These are phyloP conservation scores for Apostasia shenzhenica DNA, from an alignment of 106 monocot species.

Conservation along the genomic window DNA sequence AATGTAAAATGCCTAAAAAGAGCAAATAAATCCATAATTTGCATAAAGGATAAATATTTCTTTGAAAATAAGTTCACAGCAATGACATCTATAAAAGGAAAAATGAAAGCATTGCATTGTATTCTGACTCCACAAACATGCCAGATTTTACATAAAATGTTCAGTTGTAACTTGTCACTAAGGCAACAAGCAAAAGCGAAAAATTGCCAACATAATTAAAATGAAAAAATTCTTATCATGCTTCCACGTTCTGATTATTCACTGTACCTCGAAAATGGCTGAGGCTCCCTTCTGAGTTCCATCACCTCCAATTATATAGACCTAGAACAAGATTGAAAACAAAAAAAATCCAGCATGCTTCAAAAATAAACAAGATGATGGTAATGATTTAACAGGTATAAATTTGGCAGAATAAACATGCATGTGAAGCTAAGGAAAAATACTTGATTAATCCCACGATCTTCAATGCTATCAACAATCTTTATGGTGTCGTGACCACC, in stretches of 20 bases:
- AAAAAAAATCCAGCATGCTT: not conserved
- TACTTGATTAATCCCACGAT: slow-evolving; percentile 82
- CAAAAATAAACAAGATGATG: too few species aligned
- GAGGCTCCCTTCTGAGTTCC: slow-evolving; percentile 92
- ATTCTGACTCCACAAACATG: too few species aligned
- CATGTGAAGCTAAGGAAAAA: not conserved
- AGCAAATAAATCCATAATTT: too few species aligned
- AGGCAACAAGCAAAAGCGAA: not conserved
- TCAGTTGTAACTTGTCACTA: too few species aligned
- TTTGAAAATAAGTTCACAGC: too few species aligned
- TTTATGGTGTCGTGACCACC: slow-evolving; percentile 74
- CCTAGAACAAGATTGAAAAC: slow-evolving; percentile 22
- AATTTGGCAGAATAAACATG: not conserved
- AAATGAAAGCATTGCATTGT: too few species aligned
- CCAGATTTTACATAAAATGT: too few species aligned
- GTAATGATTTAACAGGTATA: too few species aligned
- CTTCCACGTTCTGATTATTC: not conserved
- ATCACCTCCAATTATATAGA: slow-evolving; percentile 89
- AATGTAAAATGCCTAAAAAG: too few species aligned
- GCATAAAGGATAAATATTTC: too few species aligned
- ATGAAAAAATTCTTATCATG: not conserved
- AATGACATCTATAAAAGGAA: too few species aligned
- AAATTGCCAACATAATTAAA: not conserved
- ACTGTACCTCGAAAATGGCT: slow-evolving; percentile 64
- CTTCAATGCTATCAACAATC: slow-evolving; percentile 78